phyloP scores from a whole-genome alignment of 306 rosid genomes.

The Malus sieversii region DNA sequence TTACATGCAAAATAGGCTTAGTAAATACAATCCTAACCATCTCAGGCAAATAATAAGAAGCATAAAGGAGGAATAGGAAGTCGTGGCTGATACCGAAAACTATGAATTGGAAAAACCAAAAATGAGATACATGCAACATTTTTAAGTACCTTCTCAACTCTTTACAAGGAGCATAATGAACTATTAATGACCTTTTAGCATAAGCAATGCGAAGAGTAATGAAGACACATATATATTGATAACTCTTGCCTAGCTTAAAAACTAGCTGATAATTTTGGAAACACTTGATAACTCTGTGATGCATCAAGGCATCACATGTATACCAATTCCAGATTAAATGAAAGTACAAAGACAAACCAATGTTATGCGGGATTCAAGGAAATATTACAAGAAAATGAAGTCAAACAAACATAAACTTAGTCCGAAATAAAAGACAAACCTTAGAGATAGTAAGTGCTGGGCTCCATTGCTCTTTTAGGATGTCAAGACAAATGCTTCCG shows the following conservation, averaged over 20 bases:
- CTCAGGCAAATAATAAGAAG: too few relatives aligned
- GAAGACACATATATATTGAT: background rate
- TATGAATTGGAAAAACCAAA: background rate
- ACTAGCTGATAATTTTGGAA: background rate
- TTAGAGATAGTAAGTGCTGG: conserved; percentile 69
- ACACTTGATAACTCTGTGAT: background rate
- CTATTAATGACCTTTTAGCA: background rate
- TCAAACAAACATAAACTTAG: background rate
- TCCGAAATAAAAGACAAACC: conserved; percentile 20
- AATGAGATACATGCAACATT: background rate
- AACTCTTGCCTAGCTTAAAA: background rate
- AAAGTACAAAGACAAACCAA: background rate
- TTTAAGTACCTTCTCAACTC: background rate
- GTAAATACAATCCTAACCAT: background rate
- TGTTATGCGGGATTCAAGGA: background rate
- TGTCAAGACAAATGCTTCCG: conserved; percentile 71
- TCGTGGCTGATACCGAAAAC: background rate
- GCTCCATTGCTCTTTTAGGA: conserved; percentile 74
- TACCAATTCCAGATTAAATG: background rate
- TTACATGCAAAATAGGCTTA: background rate
- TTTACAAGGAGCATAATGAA: background rate
- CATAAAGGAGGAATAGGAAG: background rate
- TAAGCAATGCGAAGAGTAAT: background rate
- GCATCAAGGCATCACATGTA: background rate
- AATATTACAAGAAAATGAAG: background rate